Conservation (phyloP, 2,329 filamentous ascomycete genomes). For the Trichoderma atroviride region DNA sequence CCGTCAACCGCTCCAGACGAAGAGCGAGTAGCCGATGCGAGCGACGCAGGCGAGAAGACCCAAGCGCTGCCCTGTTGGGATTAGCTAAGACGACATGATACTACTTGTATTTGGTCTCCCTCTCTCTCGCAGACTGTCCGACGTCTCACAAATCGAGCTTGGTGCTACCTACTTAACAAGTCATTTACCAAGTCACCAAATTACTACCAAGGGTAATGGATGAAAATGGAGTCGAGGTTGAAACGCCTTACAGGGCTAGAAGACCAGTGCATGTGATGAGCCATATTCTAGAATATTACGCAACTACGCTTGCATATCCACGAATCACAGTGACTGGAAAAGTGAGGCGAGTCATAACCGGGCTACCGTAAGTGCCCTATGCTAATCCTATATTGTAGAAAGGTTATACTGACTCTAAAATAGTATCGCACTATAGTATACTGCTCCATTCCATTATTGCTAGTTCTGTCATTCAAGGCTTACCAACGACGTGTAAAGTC, state of each 20-base stretch:
- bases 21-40: slow-evolving; percentile 1
- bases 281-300: background rate
- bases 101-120: background rate
- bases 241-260: background rate
- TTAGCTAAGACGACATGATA: background rate
- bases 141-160: background rate
- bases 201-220: background rate
- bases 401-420: background rate
- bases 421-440: background rate
- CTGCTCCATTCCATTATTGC: background rate
- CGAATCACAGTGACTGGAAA: background rate
- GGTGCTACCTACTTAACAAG: background rate
- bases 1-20: background rate
- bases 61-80: background rate
- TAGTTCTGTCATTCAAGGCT: background rate
- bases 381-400: too few relatives aligned
- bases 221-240: background rate
- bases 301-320: background rate
- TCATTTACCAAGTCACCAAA: background rate
- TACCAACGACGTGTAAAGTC: background rate
- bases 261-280: background rate
- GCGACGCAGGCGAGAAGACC: slow-evolving; percentile 1
- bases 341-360: background rate
- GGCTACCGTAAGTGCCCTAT: background rate
- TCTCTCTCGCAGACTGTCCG: background rate